Evolutionary conservation across 495 filamentous ascomycete species (phyloP).

Genomic region (Platismatia glauca): DNA sequence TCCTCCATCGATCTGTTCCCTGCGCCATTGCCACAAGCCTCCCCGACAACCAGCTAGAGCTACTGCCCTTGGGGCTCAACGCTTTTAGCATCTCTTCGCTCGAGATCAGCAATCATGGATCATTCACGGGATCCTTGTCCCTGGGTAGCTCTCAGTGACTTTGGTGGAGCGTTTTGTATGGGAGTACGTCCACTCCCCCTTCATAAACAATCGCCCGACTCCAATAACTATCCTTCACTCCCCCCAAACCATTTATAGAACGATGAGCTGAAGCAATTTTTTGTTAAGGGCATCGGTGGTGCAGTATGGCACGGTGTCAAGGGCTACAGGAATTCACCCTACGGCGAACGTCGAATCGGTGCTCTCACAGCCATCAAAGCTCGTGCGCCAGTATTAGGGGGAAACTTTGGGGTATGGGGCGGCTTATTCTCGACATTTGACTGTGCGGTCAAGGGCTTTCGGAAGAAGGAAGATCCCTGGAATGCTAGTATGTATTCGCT

Average conservation of each 20-base stretch:
- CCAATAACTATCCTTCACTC: background rate
- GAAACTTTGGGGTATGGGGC: slow-evolving; percentile 97
- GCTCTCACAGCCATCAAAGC: slow-evolving; percentile 96
- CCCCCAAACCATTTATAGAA: background rate
- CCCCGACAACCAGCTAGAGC: background rate
- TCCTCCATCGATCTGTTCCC: background rate
- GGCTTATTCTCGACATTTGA: slow-evolving; percentile 91
- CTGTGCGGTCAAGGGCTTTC: slow-evolving; percentile 91
- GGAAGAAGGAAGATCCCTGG: slow-evolving; percentile 96
- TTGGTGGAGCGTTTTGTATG: slow-evolving; percentile 96
- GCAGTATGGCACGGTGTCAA: slow-evolving; percentile 98
- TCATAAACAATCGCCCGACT: slow-evolving; percentile 6
- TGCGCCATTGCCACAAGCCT: background rate
- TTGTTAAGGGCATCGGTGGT: slow-evolving; percentile 71
- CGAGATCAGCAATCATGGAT: slow-evolving; percentile 55
- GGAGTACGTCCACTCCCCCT: slow-evolving; percentile 53
- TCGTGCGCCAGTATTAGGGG: slow-evolving; percentile 87
- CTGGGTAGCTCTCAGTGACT: slow-evolving; percentile 92
- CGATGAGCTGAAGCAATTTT: background rate
- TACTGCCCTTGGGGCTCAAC: background rate
- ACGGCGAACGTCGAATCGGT: slow-evolving; percentile 92
- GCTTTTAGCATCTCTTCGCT: slow-evolving; percentile 2
- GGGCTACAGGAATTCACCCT: slow-evolving; percentile 79
- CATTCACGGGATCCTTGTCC: slow-evolving; percentile 93
- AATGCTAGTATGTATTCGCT: slow-evolving; percentile 64